These are phyloP conservation scores for Penicillium riverlandense DNA, from an alignment of 495 filamentous ascomycete species.

Conservation along the genomic window DNA sequence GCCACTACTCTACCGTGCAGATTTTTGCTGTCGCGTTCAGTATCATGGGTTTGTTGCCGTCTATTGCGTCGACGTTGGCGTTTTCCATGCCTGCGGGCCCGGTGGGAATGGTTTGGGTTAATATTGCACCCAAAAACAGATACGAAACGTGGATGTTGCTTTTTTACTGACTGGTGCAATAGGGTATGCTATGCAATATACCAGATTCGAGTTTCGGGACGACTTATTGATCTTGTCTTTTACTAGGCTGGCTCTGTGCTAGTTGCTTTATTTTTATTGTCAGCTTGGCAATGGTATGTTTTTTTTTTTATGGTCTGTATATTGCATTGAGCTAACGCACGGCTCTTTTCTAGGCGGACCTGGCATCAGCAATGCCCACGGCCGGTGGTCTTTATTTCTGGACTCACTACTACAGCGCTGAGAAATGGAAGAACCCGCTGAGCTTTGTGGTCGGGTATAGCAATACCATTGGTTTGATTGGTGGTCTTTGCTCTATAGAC, in stretches of 20 bases:
- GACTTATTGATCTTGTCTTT: too few species aligned
- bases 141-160: background rate
- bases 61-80: slow-evolving; percentile 57
- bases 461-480: slow-evolving; percentile 61
- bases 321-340: background rate
- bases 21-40: slow-evolving; percentile 67
- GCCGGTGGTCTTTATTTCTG: slow-evolving; percentile 64
- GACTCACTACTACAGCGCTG: slow-evolving; percentile 60
- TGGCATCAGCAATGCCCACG: slow-evolving; percentile 64
- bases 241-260: slow-evolving; percentile 43
- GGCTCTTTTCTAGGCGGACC: slow-evolving; percentile 42
- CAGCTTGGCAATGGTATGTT: slow-evolving; percentile 53
- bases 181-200: slow-evolving; percentile 13
- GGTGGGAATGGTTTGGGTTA: slow-evolving; percentile 62
- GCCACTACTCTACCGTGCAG: slow-evolving; percentile 59
- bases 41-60: slow-evolving; percentile 68
- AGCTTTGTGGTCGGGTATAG: slow-evolving; percentile 67
- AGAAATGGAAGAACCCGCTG: slow-evolving; percentile 53
- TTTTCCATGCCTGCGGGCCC: slow-evolving; percentile 64
- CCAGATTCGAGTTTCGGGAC: too few species aligned
- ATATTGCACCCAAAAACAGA: background rate
- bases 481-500: slow-evolving; percentile 55
- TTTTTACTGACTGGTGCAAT: slow-evolving; percentile 6
- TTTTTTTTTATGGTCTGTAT: background rate
- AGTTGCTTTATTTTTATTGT: slow-evolving; percentile 58